Percentiles rank a stretch among this genome's conserved stretches.
Conservation (phyloP, 179 eudicot genomes). For the Carnegiea gigantea region DNA sequence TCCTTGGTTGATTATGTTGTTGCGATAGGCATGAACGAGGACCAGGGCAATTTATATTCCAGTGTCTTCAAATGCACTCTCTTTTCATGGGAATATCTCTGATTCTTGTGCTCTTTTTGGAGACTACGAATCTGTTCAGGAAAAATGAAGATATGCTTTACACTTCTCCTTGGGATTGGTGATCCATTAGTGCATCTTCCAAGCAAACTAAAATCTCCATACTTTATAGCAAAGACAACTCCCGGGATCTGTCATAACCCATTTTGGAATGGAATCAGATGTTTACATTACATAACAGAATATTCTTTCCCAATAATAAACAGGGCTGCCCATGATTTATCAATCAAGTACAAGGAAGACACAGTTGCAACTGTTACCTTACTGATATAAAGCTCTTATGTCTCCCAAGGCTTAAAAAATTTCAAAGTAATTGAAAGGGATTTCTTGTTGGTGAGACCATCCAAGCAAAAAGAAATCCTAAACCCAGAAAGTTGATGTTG, state of each 20-base stretch:
- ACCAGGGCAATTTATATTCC: background rate
- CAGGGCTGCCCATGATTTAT: slow-evolving; percentile 14
- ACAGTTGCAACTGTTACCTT: background rate
- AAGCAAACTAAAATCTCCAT: slow-evolving; percentile 27
- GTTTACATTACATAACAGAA: slow-evolving; percentile 18
- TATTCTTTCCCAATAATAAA: slow-evolving; percentile 24
- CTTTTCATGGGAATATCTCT: background rate
- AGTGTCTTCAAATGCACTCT: background rate
- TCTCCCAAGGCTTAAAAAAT: background rate
- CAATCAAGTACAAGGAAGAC: slow-evolving; percentile 18
- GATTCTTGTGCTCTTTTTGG: background rate
- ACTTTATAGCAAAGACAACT: slow-evolving; percentile 18
- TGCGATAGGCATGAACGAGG: background rate
- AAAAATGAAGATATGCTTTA: background rate
- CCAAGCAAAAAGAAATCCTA: slow-evolving; percentile 47
- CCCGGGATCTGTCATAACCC: background rate
- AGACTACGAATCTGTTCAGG: slow-evolving; percentile 7
- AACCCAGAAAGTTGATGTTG: slow-evolving; percentile 49
- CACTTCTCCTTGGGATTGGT: slow-evolving; percentile 12
- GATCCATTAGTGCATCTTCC: slow-evolving; percentile 27
- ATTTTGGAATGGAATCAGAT: slow-evolving; percentile 17
- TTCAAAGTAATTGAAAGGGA: slow-evolving; percentile 31
- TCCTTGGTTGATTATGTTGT: background rate
- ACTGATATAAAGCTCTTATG: background rate
- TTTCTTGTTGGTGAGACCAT: slow-evolving; percentile 55